phyloP scores from a whole-genome alignment of 441 rosid genomes.

The Oxalis stricta region DNA sequence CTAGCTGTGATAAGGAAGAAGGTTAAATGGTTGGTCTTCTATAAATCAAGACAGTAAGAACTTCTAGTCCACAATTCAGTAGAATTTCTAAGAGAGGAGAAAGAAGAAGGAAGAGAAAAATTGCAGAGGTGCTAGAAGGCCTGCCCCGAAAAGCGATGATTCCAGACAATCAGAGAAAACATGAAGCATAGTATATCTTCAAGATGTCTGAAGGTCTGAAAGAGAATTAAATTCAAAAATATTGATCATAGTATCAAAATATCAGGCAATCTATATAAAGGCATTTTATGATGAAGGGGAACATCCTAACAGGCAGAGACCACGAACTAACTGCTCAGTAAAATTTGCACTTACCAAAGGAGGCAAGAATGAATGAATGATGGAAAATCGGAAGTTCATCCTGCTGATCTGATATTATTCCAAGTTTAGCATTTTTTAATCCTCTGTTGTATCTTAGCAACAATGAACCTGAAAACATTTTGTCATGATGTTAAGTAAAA shows the following conservation, averaged over 20 bases:
- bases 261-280: background rate
- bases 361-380: conserved; percentile 93
- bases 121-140: too few relatives aligned
- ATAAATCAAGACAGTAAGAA: too few relatives aligned
- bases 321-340: background rate
- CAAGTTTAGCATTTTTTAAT: conserved; percentile 67
- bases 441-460: conserved; percentile 84
- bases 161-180: background rate
- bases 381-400: conserved; percentile 92
- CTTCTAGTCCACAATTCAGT: too few relatives aligned
- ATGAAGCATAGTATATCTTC: background rate
- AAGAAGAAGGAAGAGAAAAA: too few relatives aligned
- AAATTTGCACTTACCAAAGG: conserved; percentile 48
- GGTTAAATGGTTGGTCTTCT: background rate
- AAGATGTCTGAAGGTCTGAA: background rate
- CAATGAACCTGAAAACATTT: conserved; percentile 53
- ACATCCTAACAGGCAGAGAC: background rate
- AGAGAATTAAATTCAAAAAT: background rate
- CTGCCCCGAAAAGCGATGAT: too few relatives aligned
- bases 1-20: conserved; percentile 44
- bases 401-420: conserved; percentile 31
- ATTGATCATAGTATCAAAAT: background rate
- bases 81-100: background rate
- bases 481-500: too few relatives aligned
- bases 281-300: background rate